phyloP scores from a whole-genome alignment of 768 basidiomycete genomes.

The Pisolithus microcarpus region DNA sequence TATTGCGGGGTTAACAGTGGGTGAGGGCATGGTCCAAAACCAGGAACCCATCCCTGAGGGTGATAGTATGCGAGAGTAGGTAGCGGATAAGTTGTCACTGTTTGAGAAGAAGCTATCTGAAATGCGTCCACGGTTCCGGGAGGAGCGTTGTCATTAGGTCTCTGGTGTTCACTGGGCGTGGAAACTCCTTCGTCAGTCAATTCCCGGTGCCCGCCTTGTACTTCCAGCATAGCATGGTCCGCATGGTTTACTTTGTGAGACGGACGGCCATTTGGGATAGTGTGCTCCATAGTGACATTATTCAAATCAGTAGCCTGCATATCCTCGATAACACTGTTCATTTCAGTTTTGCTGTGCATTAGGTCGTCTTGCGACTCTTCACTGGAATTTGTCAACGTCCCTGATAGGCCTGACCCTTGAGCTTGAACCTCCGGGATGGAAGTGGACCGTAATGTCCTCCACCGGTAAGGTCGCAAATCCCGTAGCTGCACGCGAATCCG shows the following conservation, averaged over 20 bases:
- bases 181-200: background rate
- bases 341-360: constrained; percentile 4
- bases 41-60: constrained; percentile 45
- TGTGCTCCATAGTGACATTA: constrained; percentile 1
- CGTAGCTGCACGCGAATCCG: constrained; percentile 70
- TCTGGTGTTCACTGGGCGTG: constrained; percentile 8
- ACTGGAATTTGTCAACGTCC: constrained; percentile 5
- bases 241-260: constrained; percentile 12
- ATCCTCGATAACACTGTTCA: constrained; percentile 6
- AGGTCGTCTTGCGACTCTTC: constrained; percentile 10
- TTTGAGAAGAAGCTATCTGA: constrained; percentile 3
- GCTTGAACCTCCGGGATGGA: constrained; percentile 35
- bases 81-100: constrained; percentile 29
- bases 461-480: constrained; percentile 55
- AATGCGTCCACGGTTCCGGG: constrained; percentile 5
- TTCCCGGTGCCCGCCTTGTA: background rate
- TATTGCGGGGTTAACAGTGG: constrained; percentile 42
- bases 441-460: constrained; percentile 30
- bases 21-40: constrained; percentile 47
- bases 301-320: constrained; percentile 9
- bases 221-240: background rate
- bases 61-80: constrained; percentile 41
- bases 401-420: constrained; percentile 7
- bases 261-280: constrained; percentile 4
- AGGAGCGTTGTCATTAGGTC: constrained; percentile 12